These are phyloP conservation scores for Apiotrichum mycotoxinovorans DNA, from an alignment of 1,284 basidiomycete genomes.

Conservation along the genomic window DNA sequence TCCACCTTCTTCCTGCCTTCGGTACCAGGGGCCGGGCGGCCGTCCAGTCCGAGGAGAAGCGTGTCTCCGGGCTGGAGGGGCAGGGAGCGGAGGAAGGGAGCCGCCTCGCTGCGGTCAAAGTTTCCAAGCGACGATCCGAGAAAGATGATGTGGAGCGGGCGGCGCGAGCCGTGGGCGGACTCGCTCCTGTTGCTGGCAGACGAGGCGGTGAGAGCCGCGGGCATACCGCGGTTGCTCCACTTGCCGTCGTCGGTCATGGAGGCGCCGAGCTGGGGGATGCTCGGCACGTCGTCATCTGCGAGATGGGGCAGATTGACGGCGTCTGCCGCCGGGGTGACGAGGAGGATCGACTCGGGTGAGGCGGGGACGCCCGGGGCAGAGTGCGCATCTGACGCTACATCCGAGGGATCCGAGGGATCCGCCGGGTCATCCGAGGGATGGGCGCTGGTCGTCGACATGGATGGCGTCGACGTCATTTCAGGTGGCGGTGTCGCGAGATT, in stretches of 20 bases:
- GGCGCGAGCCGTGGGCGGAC: neutral
- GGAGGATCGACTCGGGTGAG: constrained; percentile 19
- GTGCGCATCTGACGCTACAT: neutral
- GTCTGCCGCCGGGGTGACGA: constrained; percentile 25
- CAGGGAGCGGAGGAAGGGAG: constrained; percentile 70
- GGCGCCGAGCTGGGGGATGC: neutral
- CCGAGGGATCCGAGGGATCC: neutral
- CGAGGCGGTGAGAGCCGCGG: constrained; percentile 6
- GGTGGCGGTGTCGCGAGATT: constrained; percentile 8
- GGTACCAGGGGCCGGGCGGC: constrained; percentile 39
- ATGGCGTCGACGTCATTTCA: constrained; percentile 5
- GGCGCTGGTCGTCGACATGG: neutral
- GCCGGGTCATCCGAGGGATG: neutral
- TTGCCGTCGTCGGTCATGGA: neutral
- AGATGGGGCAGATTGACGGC: neutral
- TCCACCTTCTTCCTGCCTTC: constrained; percentile 46
- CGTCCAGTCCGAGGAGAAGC: constrained; percentile 75
- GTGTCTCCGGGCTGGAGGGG: constrained; percentile 64
- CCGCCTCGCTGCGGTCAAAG: constrained; percentile 71
- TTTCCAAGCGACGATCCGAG: constrained; percentile 94
- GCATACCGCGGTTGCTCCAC: neutral
- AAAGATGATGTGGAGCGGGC: constrained; percentile 78
- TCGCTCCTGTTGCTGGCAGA: too few relatives aligned
- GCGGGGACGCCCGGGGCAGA: neutral
- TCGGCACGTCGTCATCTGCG: constrained; percentile 12